Evolutionary conservation across 495 filamentous ascomycete species (phyloP), one percentile per base, ranked within the genome.

Genomic region (Daldinia loculata): DNA sequence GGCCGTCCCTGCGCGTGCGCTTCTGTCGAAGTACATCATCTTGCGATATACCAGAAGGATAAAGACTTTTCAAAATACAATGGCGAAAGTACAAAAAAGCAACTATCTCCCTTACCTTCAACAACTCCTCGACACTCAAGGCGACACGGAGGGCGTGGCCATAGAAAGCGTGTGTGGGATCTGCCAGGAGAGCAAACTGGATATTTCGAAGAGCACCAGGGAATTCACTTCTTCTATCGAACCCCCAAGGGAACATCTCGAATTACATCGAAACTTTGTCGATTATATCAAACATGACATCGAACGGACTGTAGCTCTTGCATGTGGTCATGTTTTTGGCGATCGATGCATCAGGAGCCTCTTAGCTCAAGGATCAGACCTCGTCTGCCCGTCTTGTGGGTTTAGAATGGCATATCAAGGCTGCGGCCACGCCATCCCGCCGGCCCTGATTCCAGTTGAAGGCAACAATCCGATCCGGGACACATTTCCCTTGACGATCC

Each of bases 301-400:
- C 17, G 75, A 77, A 38, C 67, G 70, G 11, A 74, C 73, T 0
- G 67, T 73, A 9, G 48, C 66, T 8, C 68, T 75, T 4, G 66
- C 72, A 9, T 75, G 72, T 45, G 75, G 75, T 2, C 75, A 77
- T 30, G 57, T 77, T n/a, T 74, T 77, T 19, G 75, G 75, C 51
- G 72, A 75, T 41, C 67, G 70, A n/a, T 77, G 75, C 55, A 56
- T 75, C 11, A 51, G 71, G 11, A 50, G 62, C 26, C 15, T 73
- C 4, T 19, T 61, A 29, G 19, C 48, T 0, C 19, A 55, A 15
- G 56, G 52, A n/a, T 26, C 56, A 4, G 69, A 69, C 9, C 24
- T 75, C 12, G 55, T 30, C 27, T 77, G 75, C 27, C 75, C 75
- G 26, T 62, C 72, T 1, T 77, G 75, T 56, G 67, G 72, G 2